Conservation (phyloP, 441 rosid species). For the Croton setiger region DNA sequence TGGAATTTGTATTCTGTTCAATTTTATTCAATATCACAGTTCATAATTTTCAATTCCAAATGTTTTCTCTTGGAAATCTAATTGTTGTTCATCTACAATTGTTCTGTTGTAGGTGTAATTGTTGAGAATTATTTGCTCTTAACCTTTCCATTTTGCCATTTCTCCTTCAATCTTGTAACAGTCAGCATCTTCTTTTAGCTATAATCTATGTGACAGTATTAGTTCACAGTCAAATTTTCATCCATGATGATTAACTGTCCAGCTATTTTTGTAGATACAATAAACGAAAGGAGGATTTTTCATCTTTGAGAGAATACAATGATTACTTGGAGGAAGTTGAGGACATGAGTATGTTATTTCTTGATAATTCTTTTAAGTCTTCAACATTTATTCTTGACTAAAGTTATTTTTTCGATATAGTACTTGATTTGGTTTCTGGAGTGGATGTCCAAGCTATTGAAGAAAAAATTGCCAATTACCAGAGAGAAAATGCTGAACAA, state of each 20-base stretch:
- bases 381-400: not conserved
- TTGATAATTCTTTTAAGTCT: not conserved
- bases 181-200: not conserved
- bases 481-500: conserved; percentile 81
- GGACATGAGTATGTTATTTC: conserved; percentile 67
- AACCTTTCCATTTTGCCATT: no score
- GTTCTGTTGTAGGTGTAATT: no score
- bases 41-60: no score
- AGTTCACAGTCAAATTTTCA: not conserved
- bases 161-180: not conserved
- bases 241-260: not conserved
- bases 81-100: no score
- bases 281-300: conserved; percentile 84
- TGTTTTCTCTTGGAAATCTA: no score
- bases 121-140: no score
- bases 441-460: conserved; percentile 64
- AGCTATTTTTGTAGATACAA: conserved; percentile 51
- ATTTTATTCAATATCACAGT: no score
- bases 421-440: conserved; percentile 68
- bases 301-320: conserved; percentile 71
- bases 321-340: conserved; percentile 97
- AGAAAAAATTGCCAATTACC: conserved; percentile 66
- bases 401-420: conserved; percentile 35
- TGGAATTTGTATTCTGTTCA: no score
- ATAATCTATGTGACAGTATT: not conserved